Conservation (phyloP, 2,329 filamentous ascomycete species). For the Daldinia sp. region DNA sequence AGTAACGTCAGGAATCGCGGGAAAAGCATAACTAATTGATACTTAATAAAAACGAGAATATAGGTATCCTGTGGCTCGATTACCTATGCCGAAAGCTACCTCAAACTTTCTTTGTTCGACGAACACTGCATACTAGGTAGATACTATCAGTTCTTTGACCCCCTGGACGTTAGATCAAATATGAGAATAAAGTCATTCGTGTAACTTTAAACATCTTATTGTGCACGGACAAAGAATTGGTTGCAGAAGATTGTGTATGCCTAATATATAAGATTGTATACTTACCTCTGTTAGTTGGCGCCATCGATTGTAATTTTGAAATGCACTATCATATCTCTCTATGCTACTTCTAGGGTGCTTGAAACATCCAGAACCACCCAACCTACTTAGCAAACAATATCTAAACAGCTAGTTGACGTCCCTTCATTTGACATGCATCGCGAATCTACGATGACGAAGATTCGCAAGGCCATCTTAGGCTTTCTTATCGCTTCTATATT, state of each 20-base stretch:
- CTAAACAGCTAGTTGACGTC: background rate
- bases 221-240: background rate
- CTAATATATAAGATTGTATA: background rate
- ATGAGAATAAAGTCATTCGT: background rate
- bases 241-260: no score
- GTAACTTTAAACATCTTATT: background rate
- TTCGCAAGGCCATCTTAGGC: background rate
- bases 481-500: background rate
- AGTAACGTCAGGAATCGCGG: background rate
- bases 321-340: background rate
- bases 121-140: background rate
- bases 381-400: background rate
- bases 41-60: no score
- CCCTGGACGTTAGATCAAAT: background rate
- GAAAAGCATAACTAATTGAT: background rate
- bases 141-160: background rate
- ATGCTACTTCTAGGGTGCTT: background rate
- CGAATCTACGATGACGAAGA: background rate
- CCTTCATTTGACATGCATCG: background rate
- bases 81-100: background rate
- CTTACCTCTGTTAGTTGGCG: background rate
- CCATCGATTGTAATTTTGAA: background rate
- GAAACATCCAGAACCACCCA: background rate
- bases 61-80: background rate
- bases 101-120: background rate